These are phyloP conservation scores for Globisporangium mamillatum DNA, from an alignment of 352 stramenopile species.

Conservation along the genomic window DNA sequence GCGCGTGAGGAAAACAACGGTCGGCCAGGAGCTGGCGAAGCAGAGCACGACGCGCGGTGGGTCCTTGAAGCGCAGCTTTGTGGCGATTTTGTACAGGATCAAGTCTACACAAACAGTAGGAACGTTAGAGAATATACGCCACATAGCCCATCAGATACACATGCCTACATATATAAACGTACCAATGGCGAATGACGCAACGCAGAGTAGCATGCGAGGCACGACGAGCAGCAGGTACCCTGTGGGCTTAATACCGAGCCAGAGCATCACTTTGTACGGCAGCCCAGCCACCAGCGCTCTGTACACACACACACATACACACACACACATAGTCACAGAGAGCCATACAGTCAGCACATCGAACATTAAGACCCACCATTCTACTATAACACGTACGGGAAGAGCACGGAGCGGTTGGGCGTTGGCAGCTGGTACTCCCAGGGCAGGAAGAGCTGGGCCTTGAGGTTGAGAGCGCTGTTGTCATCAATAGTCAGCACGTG, in stretches of 20 bases:
- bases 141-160: neutral
- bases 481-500: conserved; percentile 27
- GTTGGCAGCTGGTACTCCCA: conserved; percentile 72
- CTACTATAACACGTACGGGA: conserved; percentile 41
- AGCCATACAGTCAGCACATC: neutral
- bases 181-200: conserved; percentile 57
- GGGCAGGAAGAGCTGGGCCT: conserved; percentile 44
- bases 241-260: conserved; percentile 33
- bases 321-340: neutral
- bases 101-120: conserved; percentile 23
- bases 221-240: conserved; percentile 49
- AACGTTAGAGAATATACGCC: neutral
- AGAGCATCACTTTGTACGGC: conserved; percentile 46
- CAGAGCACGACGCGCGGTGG: conserved; percentile 29
- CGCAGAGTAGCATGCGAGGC: conserved; percentile 59
- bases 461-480: conserved; percentile 2
- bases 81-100: conserved; percentile 39
- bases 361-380: neutral
- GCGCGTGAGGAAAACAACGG: conserved; percentile 59
- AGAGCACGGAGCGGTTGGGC: conserved; percentile 72
- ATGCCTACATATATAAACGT: neutral
- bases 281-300: conserved; percentile 48
- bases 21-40: conserved; percentile 74
- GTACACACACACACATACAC: neutral
- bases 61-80: conserved; percentile 23